Base-by-base conservation (phyloP, 31 red algal species). In the Bonnemaisonia californica region DNA sequence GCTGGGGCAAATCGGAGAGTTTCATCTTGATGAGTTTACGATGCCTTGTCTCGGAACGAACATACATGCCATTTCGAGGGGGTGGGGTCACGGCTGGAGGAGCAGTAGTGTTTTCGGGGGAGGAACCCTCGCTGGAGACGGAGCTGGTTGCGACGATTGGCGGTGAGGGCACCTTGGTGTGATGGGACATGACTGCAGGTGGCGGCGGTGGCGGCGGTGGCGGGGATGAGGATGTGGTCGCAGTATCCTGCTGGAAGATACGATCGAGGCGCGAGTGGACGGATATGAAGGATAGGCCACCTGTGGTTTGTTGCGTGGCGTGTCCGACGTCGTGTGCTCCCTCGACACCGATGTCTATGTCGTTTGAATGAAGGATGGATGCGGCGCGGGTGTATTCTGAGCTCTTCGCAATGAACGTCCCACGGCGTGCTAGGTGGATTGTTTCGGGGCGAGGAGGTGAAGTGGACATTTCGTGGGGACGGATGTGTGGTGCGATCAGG, bases 1-100 rank as follows among this genome's bases (percentile, higher is more conserved):
- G 42, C 32, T 30, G 57, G 54, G 83, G 74, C 27, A 87, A 71
- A 51, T 87, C 83, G 40, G 83, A 55, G 38, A 87, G 83, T 55
- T 35, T 78, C 22, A 73, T 78, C 63, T 78, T 87, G 83, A 78
- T 87, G 26, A 87, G 32, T 69, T 87, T 87, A 57, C 41, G 12
- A 40, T 87, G 83, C 63, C 83, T 65, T 16, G 83, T 87, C 9
- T 55, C 62, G 42, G 73, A 55, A 68, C 72, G 71, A 54, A 70
- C 62, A 57, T 68, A 87, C 83, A 87, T 78, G 42, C 72, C 83
- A 39, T 87, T 62, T 9, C 77, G 54, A 1, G 83, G 83, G 11
- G 83, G 83, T 22, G 83, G 83, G 22, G 71, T 63, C 41, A 78
- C n/a, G 28, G 41, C 2, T 69, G 69, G 72, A 39, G 41, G 45